Base-by-base conservation (phyloP, 306 rosid species). In the Quercus dentata region DNA sequence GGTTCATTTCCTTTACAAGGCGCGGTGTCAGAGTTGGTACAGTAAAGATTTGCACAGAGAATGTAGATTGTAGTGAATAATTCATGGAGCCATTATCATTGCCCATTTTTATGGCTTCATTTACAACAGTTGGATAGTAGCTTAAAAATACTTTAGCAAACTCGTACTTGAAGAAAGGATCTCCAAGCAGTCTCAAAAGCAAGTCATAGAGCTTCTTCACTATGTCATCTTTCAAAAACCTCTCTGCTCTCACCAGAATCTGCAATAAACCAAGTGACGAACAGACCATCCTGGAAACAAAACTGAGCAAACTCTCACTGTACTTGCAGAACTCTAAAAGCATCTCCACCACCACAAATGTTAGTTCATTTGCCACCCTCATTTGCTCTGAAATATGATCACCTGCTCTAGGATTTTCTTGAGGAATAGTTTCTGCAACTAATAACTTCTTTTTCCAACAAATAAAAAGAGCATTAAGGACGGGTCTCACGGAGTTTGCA, bases 291-390 rank as follows among this genome's bases (percentile, higher is more conserved):
- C 79, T 87, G 14, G 98, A 94, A 75, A 93, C 85, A 85, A 90
- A 96, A 79, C 97, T 90, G 69, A 96, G 98, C 87, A 96, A 88
- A 89, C 99, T 91, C 90, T 93, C 98, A 83, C 98, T 96, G n/a
- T 85, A 78, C 76, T 90, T 91, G 84, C 97, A 89, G 74, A 96
- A 96, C 73, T 90, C 98, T 27, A 87, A 81, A 80, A 96, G 97
- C 97, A 90, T 88, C 85, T 90, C 94, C 82, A 93, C 98, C 69
- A 93, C 83, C 3, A 83, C 89, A 87, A 65, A 89, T 54, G 98
- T 91, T 18, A 96, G 84, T 84, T 91, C 98, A 73, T 84, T 85
- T 44, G 93, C 97, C 27, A 79, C 87, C 86, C 87, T 89, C 84
- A 84, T 88, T 81, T 73, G 77, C 78, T 80, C 92, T 1, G 65